These are phyloP conservation scores for Amanita molliuscula DNA, from an alignment of 768 basidiomycete genomes.

Conservation along the genomic window DNA sequence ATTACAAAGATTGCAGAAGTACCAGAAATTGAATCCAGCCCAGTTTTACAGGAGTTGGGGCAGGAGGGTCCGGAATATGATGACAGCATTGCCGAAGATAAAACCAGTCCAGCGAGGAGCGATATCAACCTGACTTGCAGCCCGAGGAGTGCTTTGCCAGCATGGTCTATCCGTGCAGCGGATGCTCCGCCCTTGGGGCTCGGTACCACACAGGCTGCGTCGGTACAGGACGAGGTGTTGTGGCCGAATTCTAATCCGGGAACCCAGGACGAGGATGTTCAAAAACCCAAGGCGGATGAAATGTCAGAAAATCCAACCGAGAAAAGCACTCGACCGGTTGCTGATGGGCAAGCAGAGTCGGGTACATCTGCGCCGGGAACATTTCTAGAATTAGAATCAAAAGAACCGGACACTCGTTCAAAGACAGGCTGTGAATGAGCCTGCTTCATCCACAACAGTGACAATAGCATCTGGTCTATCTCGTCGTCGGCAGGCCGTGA, in stretches of 20 bases:
- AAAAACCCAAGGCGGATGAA: not conserved
- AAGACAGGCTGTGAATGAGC: conserved; percentile 4
- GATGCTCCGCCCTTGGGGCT: conserved; percentile 32
- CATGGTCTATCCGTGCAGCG: conserved; percentile 33
- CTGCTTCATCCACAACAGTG: conserved; percentile 11
- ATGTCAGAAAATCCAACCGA: not conserved
- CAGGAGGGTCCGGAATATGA: not conserved
- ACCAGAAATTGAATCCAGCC: not conserved
- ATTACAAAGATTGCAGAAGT: too few relatives aligned
- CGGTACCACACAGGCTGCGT: not conserved
- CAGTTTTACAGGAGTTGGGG: not conserved
- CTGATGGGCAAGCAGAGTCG: not conserved
- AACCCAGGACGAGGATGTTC: not conserved
- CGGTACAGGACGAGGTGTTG: conserved; percentile 6
- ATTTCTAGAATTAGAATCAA: not conserved
- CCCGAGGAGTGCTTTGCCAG: conserved; percentile 10
- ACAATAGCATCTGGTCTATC: not conserved
- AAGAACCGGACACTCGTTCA: not conserved
- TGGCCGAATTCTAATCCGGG: not conserved
- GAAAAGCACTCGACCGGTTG: not conserved
- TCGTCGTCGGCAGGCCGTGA: conserved; percentile 13
- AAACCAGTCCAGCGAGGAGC: not conserved
- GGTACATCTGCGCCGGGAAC: not conserved
- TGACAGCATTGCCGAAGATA: not conserved
- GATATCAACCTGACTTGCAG: conserved; percentile 3